phyloP scores from a whole-genome alignment of 495 filamentous ascomycete species.

The Xylaria telfairii region DNA sequence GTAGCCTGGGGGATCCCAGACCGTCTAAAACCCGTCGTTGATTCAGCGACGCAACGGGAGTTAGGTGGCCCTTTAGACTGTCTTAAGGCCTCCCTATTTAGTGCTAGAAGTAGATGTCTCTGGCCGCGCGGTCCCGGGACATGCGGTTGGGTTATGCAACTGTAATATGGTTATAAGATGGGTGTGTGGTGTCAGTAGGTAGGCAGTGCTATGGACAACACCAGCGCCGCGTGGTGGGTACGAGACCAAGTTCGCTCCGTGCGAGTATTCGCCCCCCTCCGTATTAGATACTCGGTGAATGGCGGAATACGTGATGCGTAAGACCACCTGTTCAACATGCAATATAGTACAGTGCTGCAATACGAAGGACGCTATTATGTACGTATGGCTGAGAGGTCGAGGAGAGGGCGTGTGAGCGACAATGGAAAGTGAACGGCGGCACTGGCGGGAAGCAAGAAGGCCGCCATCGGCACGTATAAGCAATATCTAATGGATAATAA shows the following conservation, averaged over 20 bases:
- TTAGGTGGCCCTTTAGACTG: constrained; percentile 2
- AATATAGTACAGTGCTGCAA: background rate
- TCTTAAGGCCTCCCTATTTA: background rate
- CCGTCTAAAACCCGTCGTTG: constrained; percentile 18
- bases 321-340: background rate
- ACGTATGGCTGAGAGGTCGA: background rate
- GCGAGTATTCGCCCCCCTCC: constrained; percentile 1
- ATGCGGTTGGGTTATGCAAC: background rate
- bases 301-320: background rate
- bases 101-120: background rate
- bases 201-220: constrained; percentile 1
- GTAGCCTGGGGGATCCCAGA: constrained; percentile 26
- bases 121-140: constrained; percentile 18
- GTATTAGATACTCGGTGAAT: background rate
- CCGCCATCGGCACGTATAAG: constrained; percentile 9
- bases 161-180: background rate
- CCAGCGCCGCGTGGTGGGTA: constrained; percentile 14
- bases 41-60: constrained; percentile 13
- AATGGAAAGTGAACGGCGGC: constrained; percentile 3
- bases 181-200: background rate
- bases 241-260: constrained; percentile 6
- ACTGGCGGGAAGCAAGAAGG: constrained; percentile 13
- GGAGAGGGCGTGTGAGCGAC: constrained; percentile 2
- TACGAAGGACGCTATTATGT: background rate
- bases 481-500: background rate